A percentile compares a stretch with the other conserved stretches of the same genome.
These are phyloP conservation scores for Debaryomyces psychrophilus DNA, from an alignment of 1,139 yeast species.

Conservation along the genomic window DNA sequence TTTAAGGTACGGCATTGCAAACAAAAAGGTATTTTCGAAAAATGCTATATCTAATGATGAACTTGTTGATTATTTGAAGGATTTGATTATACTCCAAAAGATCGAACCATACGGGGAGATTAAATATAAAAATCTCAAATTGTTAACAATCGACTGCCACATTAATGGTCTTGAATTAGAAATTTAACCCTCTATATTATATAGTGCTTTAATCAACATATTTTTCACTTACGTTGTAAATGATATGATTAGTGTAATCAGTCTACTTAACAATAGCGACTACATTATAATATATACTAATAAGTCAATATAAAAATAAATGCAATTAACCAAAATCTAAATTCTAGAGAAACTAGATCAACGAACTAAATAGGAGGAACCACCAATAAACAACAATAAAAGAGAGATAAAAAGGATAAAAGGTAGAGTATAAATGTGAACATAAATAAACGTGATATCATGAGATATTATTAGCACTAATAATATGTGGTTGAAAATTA, in stretches of 20 bases:
- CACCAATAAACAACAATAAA: constrained; percentile 5
- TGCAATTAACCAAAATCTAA: constrained; percentile 7
- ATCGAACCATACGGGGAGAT: not conserved
- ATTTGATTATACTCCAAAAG: constrained; percentile 9
- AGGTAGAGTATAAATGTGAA: constrained; percentile 8
- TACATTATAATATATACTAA: not conserved
- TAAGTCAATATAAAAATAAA: constrained; percentile 1
- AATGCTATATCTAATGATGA: constrained; percentile 8
- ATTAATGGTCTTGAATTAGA: constrained; percentile 16
- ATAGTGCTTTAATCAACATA: not conserved
- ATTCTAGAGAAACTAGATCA: constrained; percentile 7
- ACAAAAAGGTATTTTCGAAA: not conserved
- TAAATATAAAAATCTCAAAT: not conserved
- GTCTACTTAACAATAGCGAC: too few species aligned
- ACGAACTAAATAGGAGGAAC: constrained; percentile 9
- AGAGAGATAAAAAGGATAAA: constrained; percentile 9
- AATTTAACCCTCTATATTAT: constrained; percentile 1
- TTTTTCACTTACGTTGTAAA: too few species aligned
- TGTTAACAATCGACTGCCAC: constrained; percentile 10
- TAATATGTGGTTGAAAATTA: not conserved
- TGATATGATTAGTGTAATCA: too few species aligned
- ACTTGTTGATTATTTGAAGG: constrained; percentile 12
- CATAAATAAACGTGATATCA: constrained; percentile 9
- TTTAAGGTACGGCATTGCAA: constrained; percentile 3
- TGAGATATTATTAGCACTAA: constrained; percentile 5